phyloP scores from a whole-genome alignment of 371 early-diverging fungal genomes.

The Rhizopus delemar region DNA sequence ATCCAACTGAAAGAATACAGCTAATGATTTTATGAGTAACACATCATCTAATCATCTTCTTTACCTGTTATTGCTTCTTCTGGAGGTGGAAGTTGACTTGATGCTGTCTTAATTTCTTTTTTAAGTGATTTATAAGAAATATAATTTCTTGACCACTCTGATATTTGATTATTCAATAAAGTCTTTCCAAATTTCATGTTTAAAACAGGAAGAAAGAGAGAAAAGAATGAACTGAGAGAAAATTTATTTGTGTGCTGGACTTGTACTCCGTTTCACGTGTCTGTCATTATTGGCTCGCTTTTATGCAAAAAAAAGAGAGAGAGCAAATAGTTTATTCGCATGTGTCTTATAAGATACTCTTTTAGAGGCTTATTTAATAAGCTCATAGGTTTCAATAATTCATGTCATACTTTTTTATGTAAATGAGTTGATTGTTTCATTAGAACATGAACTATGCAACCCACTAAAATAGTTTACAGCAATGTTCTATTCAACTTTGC shows the following conservation, averaged over 20 bases:
- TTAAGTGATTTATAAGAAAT: conserved; percentile 69
- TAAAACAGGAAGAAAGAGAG: conserved; percentile 11
- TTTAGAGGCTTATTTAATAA: no score
- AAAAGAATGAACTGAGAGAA: conserved; percentile 2
- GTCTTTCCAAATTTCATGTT: conserved; percentile 77
- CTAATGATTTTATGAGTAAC: conserved; percentile 29
- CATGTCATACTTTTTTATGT: no score
- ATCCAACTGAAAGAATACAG: conserved; percentile 64
- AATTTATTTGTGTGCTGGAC: not conserved
- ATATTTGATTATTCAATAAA: conserved; percentile 60
- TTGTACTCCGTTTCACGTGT: conserved; percentile 4
- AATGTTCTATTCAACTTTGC: no score
- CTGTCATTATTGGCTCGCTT: conserved; percentile 2
- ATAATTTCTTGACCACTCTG: conserved; percentile 73
- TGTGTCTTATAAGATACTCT: no score
- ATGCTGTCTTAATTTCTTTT: conserved; percentile 61
- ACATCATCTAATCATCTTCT: not conserved
- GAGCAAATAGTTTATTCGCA: no score
- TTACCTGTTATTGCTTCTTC: conserved; percentile 50
- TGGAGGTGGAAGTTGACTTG: conserved; percentile 33
- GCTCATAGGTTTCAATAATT: no score
- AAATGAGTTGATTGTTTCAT: no score
- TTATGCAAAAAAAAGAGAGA: not conserved
- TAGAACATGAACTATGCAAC: no score
- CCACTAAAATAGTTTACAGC: no score